Evolutionary conservation across 2,329 filamentous ascomycete species (phyloP).

Genomic region (Microcyclospora tardicrescens): DNA sequence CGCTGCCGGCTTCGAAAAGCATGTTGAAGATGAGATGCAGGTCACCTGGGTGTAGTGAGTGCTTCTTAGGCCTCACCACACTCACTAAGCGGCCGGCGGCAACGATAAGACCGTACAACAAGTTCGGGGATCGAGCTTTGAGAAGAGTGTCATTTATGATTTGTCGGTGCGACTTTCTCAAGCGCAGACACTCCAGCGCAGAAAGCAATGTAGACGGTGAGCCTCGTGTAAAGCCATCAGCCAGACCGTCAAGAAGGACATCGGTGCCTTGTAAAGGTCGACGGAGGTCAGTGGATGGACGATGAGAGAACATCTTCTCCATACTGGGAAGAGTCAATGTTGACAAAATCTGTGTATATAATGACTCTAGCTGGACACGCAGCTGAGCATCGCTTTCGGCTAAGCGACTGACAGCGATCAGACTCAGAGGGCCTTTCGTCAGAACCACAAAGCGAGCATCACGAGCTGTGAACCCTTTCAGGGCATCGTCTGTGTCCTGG

Average conservation of each 20-base stretch:
- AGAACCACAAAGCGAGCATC: constrained; percentile 73
- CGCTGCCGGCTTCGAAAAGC: constrained; percentile 88
- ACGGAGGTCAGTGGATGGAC: constrained; percentile 86
- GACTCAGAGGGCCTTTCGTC: constrained; percentile 75
- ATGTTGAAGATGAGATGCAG: constrained; percentile 97
- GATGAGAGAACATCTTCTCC: constrained; percentile 72
- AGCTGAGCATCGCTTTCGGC: constrained; percentile 88
- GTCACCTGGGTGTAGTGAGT: constrained; percentile 90
- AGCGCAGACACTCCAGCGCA: constrained; percentile 81
- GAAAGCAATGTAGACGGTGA: constrained; percentile 81
- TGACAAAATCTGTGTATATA: constrained; percentile 97
- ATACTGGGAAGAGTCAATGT: constrained; percentile 83
- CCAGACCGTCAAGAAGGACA: constrained; percentile 74
- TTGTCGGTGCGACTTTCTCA: constrained; percentile 76
- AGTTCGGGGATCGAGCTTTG: constrained; percentile 59
- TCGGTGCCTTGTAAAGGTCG: constrained; percentile 87
- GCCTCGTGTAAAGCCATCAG: constrained; percentile 86
- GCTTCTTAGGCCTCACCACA: constrained; percentile 84
- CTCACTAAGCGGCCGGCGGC: constrained; percentile 87
- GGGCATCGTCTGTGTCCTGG: constrained; percentile 61
- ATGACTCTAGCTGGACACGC: constrained; percentile 71
- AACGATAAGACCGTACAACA: constrained; percentile 88
- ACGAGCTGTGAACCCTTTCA: constrained; percentile 79
- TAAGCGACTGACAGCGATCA: constrained; percentile 83
- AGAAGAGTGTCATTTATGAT: constrained; percentile 78